A percentile compares a stretch with the other conserved stretches of the same genome.
These are phyloP conservation scores for Tetrapisispora arboricola DNA, from an alignment of 805 yeast species.

Conservation along the genomic window DNA sequence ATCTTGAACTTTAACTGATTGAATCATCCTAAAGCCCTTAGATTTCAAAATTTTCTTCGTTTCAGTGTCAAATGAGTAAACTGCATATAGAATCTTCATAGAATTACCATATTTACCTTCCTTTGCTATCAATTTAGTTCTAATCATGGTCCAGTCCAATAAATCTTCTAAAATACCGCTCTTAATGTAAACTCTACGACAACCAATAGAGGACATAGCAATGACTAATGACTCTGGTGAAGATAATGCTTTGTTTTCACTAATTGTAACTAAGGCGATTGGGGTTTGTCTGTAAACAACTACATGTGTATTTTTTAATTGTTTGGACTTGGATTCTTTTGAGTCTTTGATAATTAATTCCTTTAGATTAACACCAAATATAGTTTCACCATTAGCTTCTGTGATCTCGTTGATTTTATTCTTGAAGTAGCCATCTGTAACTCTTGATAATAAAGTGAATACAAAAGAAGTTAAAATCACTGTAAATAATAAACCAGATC, in stretches of 20 bases:
- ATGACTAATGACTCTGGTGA: slow-evolving; percentile 37
- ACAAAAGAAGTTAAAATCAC: slow-evolving; percentile 31
- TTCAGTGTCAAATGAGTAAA: slow-evolving; percentile 41
- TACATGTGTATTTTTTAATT: slow-evolving; percentile 38
- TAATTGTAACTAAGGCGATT: slow-evolving; percentile 47
- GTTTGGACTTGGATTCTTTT: not conserved
- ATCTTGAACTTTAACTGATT: slow-evolving; percentile 19
- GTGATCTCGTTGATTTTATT: slow-evolving; percentile 30
- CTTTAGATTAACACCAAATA: slow-evolving; percentile 41
- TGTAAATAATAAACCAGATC: slow-evolving; percentile 32
- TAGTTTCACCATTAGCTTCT: slow-evolving; percentile 27
- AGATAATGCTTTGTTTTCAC: slow-evolving; percentile 35
- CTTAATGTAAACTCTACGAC: slow-evolving; percentile 55
- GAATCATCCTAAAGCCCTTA: slow-evolving; percentile 36
- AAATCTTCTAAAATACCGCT: slow-evolving; percentile 58
- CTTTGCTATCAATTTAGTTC: slow-evolving; percentile 34
- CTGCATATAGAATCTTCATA: slow-evolving; percentile 36
- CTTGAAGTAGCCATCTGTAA: slow-evolving; percentile 41
- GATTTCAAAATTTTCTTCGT: slow-evolving; percentile 31
- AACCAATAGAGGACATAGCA: slow-evolving; percentile 47
- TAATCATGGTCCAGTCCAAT: slow-evolving; percentile 47
- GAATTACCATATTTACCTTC: slow-evolving; percentile 23
- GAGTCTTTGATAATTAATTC: slow-evolving; percentile 3
- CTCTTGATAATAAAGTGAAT: slow-evolving; percentile 31
- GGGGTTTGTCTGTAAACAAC: slow-evolving; percentile 61